These are phyloP conservation scores for Sonneratia alba DNA, from an alignment of 345 rosid genomes.

Conservation along the genomic window DNA sequence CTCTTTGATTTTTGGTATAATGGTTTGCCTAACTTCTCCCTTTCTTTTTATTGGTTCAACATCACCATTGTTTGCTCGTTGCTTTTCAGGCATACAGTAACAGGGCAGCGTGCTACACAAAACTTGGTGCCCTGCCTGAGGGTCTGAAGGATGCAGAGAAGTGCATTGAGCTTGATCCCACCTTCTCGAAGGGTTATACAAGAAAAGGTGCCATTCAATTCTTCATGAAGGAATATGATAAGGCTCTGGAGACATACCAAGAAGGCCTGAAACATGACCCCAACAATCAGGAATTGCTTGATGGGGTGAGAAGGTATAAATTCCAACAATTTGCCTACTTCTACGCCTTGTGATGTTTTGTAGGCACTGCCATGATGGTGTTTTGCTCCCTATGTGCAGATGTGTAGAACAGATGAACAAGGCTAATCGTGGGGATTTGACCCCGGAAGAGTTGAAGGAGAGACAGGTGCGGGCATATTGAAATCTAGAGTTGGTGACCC, in stretches of 20 bases:
- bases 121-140: slow-evolving; percentile 86
- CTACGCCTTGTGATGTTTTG: no score
- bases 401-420: slow-evolving; percentile 80
- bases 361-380: no score
- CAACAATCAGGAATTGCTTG: slow-evolving; percentile 78
- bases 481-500: background rate
- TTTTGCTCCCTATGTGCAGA: slow-evolving; percentile 23
- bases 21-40: no score
- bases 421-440: slow-evolving; percentile 92
- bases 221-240: slow-evolving; percentile 96
- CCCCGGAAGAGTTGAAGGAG: slow-evolving; percentile 90
- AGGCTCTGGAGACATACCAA: slow-evolving; percentile 88
- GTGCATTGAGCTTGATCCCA: slow-evolving; percentile 93
- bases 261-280: slow-evolving; percentile 83
- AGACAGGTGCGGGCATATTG: slow-evolving; percentile 52
- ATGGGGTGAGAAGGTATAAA: slow-evolving; percentile 68
- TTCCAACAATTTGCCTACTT: background rate
- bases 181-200: slow-evolving; percentile 88
- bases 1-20: background rate
- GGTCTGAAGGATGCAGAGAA: slow-evolving; percentile 96
- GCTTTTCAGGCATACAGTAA: slow-evolving; percentile 69
- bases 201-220: slow-evolving; percentile 88
- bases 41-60: background rate
- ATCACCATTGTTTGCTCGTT: slow-evolving; percentile 1
- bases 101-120: slow-evolving; percentile 97